Evolutionary conservation across 805 yeast species (phyloP), one percentile per base, ranked within the genome.

Genomic region (Candida sakaeoensis): DNA sequence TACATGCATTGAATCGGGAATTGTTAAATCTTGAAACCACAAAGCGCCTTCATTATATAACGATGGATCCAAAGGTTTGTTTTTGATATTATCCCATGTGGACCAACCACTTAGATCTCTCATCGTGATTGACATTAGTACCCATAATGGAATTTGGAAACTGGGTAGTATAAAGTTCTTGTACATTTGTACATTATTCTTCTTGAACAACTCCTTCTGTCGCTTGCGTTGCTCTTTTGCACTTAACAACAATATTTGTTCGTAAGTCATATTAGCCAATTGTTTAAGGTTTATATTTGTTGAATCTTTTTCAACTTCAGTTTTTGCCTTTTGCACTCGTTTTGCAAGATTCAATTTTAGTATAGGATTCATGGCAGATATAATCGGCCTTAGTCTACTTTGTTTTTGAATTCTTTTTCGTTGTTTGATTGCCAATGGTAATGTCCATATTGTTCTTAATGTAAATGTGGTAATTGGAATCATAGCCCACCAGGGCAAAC

Each of bases 61-160:
- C 0, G 74, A 44, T 15, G 74, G 64, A 47, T 79, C 85, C 27
- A 80, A 46, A 0, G 81, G 74, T 31, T 61, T 65, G 32, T 65
- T 61, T 15, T 71, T 62, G 46, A 48, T 25, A 35, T 58, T 58
- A 41, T 67, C 71, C 71, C 72, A 65, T 1, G 68, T 48, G 2
- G 69, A 55, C 82, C 82, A 77, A 1, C 95, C 95, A 30, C 90
- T 81, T 45, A 89, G 62, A 33, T 80, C 75, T 47, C 96, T 71
- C 49, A 89, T 74, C 1, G 89, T 80, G 48, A 82, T 68, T 9
- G 93, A 82, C 72, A 90, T 69, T 2, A 82, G 69, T 2, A 89
- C 71, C 95, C 96, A 90, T 5, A 90, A 57, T 0, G 98, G 98
- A 15, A 91, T 72, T 55, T 90, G 98, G 13, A 86, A 76, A 0